A percentile compares a stretch with the other conserved stretches of the same genome.
phyloP scores from a whole-genome alignment of 257 asterid species.

The Lycium barbarum region DNA sequence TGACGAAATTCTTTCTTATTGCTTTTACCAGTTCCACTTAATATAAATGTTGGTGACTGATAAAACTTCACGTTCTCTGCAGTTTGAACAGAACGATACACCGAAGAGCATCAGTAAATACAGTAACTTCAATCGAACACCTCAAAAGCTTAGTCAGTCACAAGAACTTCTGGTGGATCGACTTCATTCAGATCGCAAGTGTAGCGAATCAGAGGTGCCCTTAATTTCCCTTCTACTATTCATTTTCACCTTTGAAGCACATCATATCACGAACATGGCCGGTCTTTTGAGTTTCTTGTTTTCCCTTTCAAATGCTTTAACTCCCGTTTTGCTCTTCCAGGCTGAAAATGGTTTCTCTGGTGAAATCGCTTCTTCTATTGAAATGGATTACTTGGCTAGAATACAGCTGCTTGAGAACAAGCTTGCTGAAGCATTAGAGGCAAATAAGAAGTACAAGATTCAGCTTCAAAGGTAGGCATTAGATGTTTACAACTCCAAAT shows the following conservation, averaged over 20 bases:
- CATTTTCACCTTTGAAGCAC: neutral
- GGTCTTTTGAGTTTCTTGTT: neutral
- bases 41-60: neutral
- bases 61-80: neutral
- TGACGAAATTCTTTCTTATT: neutral
- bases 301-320: neutral
- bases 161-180: constrained; percentile 3
- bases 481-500: neutral
- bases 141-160: constrained; percentile 20
- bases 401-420: constrained; percentile 41
- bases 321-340: constrained; percentile 38
- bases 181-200: constrained; percentile 5
- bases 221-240: neutral
- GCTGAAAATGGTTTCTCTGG: constrained; percentile 36
- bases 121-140: constrained; percentile 7
- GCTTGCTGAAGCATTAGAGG: constrained; percentile 45
- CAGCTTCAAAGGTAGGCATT: constrained; percentile 55
- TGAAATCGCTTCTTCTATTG: constrained; percentile 31
- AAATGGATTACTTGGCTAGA: constrained; percentile 33
- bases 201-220: constrained; percentile 17
- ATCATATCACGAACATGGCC: neutral
- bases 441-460: constrained; percentile 43
- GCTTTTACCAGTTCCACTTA: neutral
- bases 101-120: constrained; percentile 17
- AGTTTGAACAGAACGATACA: constrained; percentile 28